These are phyloP conservation scores for Macrolepiota fuliginosa DNA, from an alignment of 768 basidiomycete species.

Conservation along the genomic window DNA sequence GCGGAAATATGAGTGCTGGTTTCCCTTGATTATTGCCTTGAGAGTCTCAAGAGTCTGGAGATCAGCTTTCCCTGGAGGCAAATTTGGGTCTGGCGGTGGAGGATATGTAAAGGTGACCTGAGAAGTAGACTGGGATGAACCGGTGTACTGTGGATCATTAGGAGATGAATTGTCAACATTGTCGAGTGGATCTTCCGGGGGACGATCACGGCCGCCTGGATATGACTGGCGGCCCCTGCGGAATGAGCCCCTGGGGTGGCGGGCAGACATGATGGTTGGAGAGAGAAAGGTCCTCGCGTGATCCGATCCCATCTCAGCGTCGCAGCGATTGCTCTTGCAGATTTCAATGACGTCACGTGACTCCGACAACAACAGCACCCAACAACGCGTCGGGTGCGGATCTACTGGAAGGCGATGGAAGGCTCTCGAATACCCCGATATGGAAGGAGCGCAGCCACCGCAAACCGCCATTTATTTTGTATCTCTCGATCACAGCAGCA, in stretches of 20 bases:
- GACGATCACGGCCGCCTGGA: background rate
- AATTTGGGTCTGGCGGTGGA: slow-evolving; percentile 2
- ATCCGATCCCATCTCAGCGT: background rate
- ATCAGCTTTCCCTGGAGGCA: slow-evolving; percentile 60
- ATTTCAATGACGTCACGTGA: too few species aligned
- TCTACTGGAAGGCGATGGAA: slow-evolving; percentile 5
- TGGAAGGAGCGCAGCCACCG: slow-evolving; percentile 10
- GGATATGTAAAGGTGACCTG: background rate
- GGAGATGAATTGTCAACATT: background rate
- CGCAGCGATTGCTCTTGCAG: too few species aligned
- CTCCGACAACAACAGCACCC: background rate
- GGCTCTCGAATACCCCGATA: background rate
- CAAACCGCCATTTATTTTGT: background rate
- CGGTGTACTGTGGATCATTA: background rate
- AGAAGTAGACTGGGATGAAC: background rate
- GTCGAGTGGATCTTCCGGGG: background rate
- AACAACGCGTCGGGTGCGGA: background rate
- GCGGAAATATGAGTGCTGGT: slow-evolving; percentile 71
- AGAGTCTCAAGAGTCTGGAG: slow-evolving; percentile 74
- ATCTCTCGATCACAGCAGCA: background rate
- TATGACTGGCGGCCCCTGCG: background rate
- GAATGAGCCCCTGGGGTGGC: background rate
- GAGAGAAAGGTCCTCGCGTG: background rate
- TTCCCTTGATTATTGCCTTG: slow-evolving; percentile 67
- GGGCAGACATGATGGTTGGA: background rate